These are phyloP conservation scores for Gilbertella persicaria DNA, from an alignment of 371 early-diverging fungal genomes.

Conservation along the genomic window DNA sequence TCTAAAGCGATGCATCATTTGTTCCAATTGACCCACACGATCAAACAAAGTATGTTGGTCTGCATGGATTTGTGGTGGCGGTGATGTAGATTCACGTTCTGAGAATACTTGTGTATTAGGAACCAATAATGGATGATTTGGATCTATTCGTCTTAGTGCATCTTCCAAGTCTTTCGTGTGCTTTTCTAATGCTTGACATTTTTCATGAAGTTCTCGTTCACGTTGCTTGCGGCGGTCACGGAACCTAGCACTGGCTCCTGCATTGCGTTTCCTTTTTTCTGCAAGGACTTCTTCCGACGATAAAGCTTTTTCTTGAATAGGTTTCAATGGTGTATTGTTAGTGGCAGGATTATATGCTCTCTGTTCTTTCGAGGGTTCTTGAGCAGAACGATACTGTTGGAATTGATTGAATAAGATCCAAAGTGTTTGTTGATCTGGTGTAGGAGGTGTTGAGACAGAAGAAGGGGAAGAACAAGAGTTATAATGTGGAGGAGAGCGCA, in stretches of 20 bases:
- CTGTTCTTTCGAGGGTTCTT: neutral
- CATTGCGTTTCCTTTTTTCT: conserved; percentile 62
- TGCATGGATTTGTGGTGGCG: conserved; percentile 1
- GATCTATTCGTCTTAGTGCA: conserved; percentile 32
- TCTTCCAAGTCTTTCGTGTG: conserved; percentile 42
- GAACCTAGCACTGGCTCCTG: conserved; percentile 58
- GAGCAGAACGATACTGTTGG: conserved; percentile 1
- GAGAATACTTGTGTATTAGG: neutral
- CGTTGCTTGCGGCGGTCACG: conserved; percentile 63
- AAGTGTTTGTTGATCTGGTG: conserved; percentile 18
- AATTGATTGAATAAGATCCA: conserved; percentile 19
- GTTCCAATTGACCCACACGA: conserved; percentile 42
- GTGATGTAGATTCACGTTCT: neutral
- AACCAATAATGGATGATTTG: conserved; percentile 24
- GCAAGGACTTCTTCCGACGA: conserved; percentile 50
- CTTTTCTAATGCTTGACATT: conserved; percentile 53
- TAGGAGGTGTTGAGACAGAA: conserved; percentile 1
- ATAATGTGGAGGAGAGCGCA: neutral
- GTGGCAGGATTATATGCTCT: conserved; percentile 9
- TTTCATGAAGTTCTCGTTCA: conserved; percentile 53
- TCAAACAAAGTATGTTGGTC: conserved; percentile 25
- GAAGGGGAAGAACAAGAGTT: conserved; percentile 1
- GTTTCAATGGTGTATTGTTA: neutral
- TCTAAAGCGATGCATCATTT: conserved; percentile 34
- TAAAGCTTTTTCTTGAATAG: neutral